Percentiles rank a stretch among this genome's conserved stretches.
These are phyloP conservation scores for Pseudonectria buxi DNA, from an alignment of 2,329 filamentous ascomycete species.

Conservation along the genomic window DNA sequence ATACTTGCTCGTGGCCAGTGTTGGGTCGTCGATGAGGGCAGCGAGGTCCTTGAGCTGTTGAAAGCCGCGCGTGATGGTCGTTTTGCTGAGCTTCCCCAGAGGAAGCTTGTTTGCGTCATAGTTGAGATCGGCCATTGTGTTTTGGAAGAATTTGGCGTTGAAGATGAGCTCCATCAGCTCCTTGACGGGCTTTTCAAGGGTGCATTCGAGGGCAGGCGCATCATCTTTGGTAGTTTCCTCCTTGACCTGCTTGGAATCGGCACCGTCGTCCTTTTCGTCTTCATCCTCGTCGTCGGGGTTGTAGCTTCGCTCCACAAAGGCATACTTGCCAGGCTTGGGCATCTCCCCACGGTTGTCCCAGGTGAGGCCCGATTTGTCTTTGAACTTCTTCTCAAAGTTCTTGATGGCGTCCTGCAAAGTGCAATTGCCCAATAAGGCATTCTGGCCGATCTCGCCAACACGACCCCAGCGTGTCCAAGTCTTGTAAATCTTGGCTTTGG, in stretches of 20 bases:
- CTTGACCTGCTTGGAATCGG: conserved; percentile 21
- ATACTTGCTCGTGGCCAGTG: conserved; percentile 39
- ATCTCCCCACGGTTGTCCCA: conserved; percentile 48
- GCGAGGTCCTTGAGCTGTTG: conserved; percentile 70
- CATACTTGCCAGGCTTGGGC: conserved; percentile 64
- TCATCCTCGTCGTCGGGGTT: conserved; percentile 59
- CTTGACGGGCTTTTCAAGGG: conserved; percentile 54
- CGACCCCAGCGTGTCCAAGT: conserved; percentile 79
- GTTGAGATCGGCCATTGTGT: conserved; percentile 59
- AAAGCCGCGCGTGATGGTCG: conserved; percentile 69
- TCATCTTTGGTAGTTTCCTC: conserved; percentile 30
- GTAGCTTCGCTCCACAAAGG: conserved; percentile 74
- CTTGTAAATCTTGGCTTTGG: conserved; percentile 34
- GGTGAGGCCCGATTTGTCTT: conserved; percentile 49
- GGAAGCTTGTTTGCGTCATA: conserved; percentile 73
- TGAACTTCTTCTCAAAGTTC: conserved; percentile 56
- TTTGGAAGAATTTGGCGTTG: conserved; percentile 65
- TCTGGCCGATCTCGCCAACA: conserved; percentile 56
- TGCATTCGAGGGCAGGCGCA: conserved; percentile 41
- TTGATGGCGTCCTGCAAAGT: conserved; percentile 37
- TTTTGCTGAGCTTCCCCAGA: conserved; percentile 75
- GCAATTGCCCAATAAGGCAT: conserved; percentile 35
- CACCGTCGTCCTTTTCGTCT: conserved; percentile 29
- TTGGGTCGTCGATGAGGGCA: conserved; percentile 51
- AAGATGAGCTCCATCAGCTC: conserved; percentile 76